phyloP scores from a whole-genome alignment of 768 basidiomycete species.

The Xerocomus spinulosus region DNA sequence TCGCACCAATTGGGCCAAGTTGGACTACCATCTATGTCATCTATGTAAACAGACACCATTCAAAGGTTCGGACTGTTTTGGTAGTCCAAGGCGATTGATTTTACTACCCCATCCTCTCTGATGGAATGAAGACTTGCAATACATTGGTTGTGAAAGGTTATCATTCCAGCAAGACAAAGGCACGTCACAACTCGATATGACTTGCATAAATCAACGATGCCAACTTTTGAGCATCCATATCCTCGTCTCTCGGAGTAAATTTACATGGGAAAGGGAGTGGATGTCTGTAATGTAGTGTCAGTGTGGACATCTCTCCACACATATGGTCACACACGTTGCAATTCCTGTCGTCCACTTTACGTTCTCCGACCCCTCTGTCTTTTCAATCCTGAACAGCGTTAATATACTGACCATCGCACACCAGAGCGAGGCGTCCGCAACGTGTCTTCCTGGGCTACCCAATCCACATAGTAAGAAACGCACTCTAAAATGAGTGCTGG shows the following conservation, averaged over 20 bases:
- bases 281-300: neutral
- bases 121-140: too few species aligned
- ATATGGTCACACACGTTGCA: slow-evolving; percentile 1
- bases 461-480: too few species aligned
- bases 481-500: neutral
- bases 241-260: slow-evolving; percentile 12
- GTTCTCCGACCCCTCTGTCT: slow-evolving; percentile 12
- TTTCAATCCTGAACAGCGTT: slow-evolving; percentile 15
- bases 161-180: too few species aligned
- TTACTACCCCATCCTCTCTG: too few species aligned
- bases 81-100: too few species aligned
- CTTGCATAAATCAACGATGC: slow-evolving; percentile 9
- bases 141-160: too few species aligned
- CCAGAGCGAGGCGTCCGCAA: slow-evolving; percentile 22
- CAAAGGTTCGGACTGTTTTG: too few species aligned
- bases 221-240: slow-evolving; percentile 12
- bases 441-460: slow-evolving; percentile 17
- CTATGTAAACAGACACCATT: too few species aligned
- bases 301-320: too few species aligned
- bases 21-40: too few species aligned
- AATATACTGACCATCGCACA: slow-evolving; percentile 19
- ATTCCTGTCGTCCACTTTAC: slow-evolving; percentile 18
- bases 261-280: slow-evolving; percentile 17
- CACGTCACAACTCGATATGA: neutral
- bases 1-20: too few species aligned